phyloP scores from a whole-genome alignment of 2,329 filamentous ascomycete genomes.

The Botrytis paeoniae region DNA sequence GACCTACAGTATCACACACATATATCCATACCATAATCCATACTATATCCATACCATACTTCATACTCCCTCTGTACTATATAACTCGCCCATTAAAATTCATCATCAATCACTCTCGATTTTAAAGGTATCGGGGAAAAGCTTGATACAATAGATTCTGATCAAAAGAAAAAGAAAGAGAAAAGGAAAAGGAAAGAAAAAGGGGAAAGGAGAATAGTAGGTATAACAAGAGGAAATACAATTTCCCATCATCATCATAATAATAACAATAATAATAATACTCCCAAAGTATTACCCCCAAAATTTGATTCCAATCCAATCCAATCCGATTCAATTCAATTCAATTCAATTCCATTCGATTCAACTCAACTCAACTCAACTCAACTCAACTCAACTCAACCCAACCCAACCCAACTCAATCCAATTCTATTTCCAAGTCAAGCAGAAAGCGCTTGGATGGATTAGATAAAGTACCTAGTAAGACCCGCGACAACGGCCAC shows the following conservation, averaged over 20 bases:
- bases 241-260: neutral
- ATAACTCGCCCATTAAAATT: neutral
- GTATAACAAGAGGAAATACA: neutral
- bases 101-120: neutral
- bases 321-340: no score
- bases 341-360: no score
- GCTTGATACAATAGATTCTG: neutral
- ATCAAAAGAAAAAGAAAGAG: neutral
- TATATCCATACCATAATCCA: neutral
- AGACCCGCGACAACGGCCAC: conserved; percentile 14
- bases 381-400: no score
- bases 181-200: neutral
- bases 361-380: no score
- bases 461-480: neutral
- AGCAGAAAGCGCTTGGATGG: conserved; percentile 3
- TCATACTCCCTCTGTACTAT: neutral
- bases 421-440: neutral
- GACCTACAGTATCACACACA: neutral
- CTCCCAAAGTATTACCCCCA: neutral
- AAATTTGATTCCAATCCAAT: neutral
- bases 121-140: neutral
- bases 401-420: neutral
- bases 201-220: neutral
- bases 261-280: neutral
- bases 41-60: neutral